phyloP scores from a whole-genome alignment of 169 alveolate species.

The Plasmodium reichenowi region DNA sequence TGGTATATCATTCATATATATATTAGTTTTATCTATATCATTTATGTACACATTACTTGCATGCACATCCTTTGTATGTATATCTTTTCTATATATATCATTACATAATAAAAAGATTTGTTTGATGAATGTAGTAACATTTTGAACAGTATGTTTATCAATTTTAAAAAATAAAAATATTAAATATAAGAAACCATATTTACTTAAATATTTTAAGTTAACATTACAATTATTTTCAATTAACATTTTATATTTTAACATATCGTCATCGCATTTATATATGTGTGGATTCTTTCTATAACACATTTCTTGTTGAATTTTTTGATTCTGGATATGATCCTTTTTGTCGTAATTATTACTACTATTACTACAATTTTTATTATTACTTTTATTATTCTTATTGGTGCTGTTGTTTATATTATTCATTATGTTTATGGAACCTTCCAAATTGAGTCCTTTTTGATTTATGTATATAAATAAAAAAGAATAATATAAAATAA shows the following conservation, averaged over 20 bases:
- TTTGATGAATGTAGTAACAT: neutral
- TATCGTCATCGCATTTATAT: constrained; percentile 23
- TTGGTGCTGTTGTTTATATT: neutral
- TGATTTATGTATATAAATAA: constrained; percentile 35
- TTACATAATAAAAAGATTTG: constrained; percentile 23
- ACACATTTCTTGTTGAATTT: too few relatives aligned
- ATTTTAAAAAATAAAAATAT: constrained; percentile 62
- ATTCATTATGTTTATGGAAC: neutral
- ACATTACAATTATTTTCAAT: constrained; percentile 20
- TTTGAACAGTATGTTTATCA: constrained; percentile 53
- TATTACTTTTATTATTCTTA: neutral
- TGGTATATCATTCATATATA: neutral
- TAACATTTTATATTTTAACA: constrained; percentile 13
- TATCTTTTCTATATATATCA: neutral
- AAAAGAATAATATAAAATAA: constrained; percentile 50
- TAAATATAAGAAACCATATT: constrained; percentile 73
- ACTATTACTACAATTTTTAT: neutral
- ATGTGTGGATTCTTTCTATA: neutral
- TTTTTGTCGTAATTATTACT: neutral
- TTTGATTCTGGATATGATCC: neutral
- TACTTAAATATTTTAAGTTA: constrained; percentile 30
- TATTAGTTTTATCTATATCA: neutral
- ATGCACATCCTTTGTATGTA: neutral
- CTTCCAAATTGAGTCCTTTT: constrained; percentile 12
- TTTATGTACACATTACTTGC: neutral